Evolutionary conservation across 495 filamentous ascomycete species (phyloP).

Genomic region (Oidiodendron maius): DNA sequence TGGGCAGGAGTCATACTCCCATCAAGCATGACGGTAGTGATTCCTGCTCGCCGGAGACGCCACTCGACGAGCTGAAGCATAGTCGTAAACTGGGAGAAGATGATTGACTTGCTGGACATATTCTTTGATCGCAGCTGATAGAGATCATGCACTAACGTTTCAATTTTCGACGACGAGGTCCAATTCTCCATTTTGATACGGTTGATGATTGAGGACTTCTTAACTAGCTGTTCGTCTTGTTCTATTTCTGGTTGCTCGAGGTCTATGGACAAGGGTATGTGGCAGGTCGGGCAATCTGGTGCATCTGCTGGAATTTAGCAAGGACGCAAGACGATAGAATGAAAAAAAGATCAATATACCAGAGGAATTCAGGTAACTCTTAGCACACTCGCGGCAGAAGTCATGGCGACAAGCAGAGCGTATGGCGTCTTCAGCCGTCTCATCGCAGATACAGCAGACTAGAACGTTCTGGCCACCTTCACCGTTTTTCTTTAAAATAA

Average conservation of each 20-base stretch:
- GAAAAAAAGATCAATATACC: conserved; percentile 27
- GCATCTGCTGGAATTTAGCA: conserved; percentile 22
- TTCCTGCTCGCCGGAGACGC: conserved; percentile 88
- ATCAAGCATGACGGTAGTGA: conserved; percentile 96
- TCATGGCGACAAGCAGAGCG: conserved; percentile 88
- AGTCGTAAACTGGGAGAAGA: conserved; percentile 95
- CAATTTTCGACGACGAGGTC: conserved; percentile 97
- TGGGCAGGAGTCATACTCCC: conserved; percentile 92
- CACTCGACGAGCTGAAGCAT: conserved; percentile 98
- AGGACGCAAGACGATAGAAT: not conserved
- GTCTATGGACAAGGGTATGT: conserved; percentile 84
- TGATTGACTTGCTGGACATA: conserved; percentile 89
- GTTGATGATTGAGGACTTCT: conserved; percentile 95
- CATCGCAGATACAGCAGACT: conserved; percentile 91
- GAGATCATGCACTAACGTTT: conserved; percentile 88
- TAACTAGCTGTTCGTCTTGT: conserved; percentile 73
- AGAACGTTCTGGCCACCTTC: conserved; percentile 84
- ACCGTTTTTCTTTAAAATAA: conserved; percentile 81
- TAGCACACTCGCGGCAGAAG: conserved; percentile 87
- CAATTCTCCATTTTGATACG: conserved; percentile 96
- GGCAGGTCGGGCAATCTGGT: conserved; percentile 86
- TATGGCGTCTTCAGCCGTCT: conserved; percentile 90
- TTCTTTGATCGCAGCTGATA: conserved; percentile 84
- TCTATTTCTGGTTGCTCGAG: conserved; percentile 90
- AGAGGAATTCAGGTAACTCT: conserved; percentile 72